phyloP scores from a whole-genome alignment of 805 yeast genomes.

The Candida caryicola region DNA sequence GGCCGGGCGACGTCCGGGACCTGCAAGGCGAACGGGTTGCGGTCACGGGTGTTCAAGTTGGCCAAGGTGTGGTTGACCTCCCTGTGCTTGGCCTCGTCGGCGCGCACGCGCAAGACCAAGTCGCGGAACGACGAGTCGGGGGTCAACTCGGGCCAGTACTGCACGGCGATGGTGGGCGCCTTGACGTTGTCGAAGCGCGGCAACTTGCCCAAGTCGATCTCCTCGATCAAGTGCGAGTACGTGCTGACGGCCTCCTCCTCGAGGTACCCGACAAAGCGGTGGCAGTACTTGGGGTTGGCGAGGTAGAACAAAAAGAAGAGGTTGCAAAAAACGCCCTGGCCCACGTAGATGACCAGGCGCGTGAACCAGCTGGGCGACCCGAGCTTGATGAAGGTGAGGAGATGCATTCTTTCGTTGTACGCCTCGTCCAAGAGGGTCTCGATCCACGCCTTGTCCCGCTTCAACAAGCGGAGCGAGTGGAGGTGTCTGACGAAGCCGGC shows the following conservation, averaged over 20 bases:
- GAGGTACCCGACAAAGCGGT: conserved; percentile 72
- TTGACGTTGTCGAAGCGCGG: conserved; percentile 44
- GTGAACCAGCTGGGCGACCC: conserved; percentile 63
- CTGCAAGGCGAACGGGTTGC: conserved; percentile 64
- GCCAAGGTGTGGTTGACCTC: conserved; percentile 79
- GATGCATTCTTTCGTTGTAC: conserved; percentile 75
- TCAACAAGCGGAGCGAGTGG: conserved; percentile 57
- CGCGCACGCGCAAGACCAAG: conserved; percentile 59
- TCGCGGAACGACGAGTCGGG: conserved; percentile 55
- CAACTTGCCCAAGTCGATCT: conserved; percentile 50
- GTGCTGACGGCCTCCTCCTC: conserved; percentile 78
- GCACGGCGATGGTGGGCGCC: conserved; percentile 59
- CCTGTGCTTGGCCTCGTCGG: conserved; percentile 77
- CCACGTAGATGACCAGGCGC: conserved; percentile 51
- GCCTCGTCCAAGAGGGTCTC: conserved; percentile 74
- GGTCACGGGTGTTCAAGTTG: conserved; percentile 54
- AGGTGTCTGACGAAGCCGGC: conserved; percentile 72
- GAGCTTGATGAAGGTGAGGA: conserved; percentile 62
- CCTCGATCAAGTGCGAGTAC: conserved; percentile 55
- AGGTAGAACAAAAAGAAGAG: conserved; percentile 60
- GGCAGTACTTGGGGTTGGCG: conserved; percentile 61
- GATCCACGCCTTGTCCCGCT: conserved; percentile 71
- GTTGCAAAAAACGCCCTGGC: conserved; percentile 72
- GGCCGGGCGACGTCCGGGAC: conserved; percentile 34
- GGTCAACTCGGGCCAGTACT: conserved; percentile 58